phyloP scores from a whole-genome alignment of 345 rosid species.

The Erysimum cheiranthoides region DNA sequence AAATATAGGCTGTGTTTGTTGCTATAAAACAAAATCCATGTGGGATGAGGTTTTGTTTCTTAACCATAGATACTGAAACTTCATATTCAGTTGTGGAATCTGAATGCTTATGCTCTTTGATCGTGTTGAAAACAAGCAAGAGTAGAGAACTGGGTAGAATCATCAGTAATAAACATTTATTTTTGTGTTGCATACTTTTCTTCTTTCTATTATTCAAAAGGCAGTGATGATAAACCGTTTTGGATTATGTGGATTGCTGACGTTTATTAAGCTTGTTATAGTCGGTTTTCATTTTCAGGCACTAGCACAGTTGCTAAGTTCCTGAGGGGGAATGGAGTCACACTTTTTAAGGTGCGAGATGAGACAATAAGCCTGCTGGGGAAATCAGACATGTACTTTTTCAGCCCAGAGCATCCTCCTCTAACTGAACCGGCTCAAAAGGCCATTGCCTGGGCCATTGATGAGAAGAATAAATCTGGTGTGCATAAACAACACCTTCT shows the following conservation, averaged over 20 bases:
- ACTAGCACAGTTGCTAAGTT: constrained; percentile 88
- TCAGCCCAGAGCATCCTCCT: constrained; percentile 88
- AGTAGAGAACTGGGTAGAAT: constrained; percentile 11
- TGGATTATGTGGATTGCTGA: neutral
- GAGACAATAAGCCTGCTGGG: constrained; percentile 78
- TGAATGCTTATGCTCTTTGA: constrained; percentile 11
- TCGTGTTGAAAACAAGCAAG: neutral
- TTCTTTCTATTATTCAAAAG: constrained; percentile 6
- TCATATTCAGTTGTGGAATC: neutral
- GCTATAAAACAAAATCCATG: neutral
- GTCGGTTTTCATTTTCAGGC: constrained; percentile 50
- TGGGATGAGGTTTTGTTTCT: constrained; percentile 24
- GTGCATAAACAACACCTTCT: constrained; percentile 22
- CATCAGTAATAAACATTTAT: neutral
- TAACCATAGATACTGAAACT: neutral
- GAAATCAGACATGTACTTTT: constrained; percentile 72
- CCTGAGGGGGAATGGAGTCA: constrained; percentile 79
- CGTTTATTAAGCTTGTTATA: neutral
- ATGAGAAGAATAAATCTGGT: constrained; percentile 92
- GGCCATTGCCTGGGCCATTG: constrained; percentile 87
- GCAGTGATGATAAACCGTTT: neutral
- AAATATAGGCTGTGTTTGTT: constrained; percentile 19
- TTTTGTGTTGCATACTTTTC: neutral
- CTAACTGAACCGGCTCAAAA: constrained; percentile 81
- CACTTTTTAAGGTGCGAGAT: constrained; percentile 72